phyloP scores from a whole-genome alignment of 1,284 basidiomycete species.

The Tremellales sp. region DNA sequence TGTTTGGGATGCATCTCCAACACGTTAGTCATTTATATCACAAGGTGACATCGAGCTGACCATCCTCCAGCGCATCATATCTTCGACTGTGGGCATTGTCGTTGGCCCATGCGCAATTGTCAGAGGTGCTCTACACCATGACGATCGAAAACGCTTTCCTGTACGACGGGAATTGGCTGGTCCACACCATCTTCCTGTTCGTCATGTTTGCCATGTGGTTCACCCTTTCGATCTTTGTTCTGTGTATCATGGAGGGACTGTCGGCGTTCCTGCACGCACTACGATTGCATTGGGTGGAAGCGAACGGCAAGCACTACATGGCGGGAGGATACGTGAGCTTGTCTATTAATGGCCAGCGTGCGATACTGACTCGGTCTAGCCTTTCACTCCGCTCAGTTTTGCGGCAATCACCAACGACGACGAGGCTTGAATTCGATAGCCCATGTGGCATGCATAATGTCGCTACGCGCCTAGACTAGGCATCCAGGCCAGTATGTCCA shows the following conservation, averaged over 20 bases:
- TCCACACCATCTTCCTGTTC: constrained; percentile 58
- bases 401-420: constrained; percentile 27
- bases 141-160: constrained; percentile 61
- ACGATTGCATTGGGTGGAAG: constrained; percentile 94
- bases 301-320: constrained; percentile 93
- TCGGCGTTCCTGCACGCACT: constrained; percentile 95
- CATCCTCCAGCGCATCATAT: constrained; percentile 78
- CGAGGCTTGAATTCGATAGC: too few species aligned
- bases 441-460: too few species aligned
- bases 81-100: constrained; percentile 98
- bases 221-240: constrained; percentile 64
- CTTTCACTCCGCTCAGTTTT: constrained; percentile 49
- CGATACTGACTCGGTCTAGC: constrained; percentile 16
- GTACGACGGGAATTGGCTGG: constrained; percentile 50
- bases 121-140: constrained; percentile 90
- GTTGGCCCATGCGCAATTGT: constrained; percentile 94
- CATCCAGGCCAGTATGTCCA: too few species aligned
- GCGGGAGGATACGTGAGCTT: constrained; percentile 65
- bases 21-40: constrained; percentile 53
- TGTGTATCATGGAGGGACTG: constrained; percentile 94
- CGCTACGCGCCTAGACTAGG: too few species aligned
- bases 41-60: constrained; percentile 1
- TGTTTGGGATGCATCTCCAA: constrained; percentile 98
- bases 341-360: not conserved
- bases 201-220: constrained; percentile 80